Evolutionary conservation across 495 filamentous ascomycete species (phyloP), one percentile per base, ranked within the genome.

Genomic region (Astrocystis sublimbata): DNA sequence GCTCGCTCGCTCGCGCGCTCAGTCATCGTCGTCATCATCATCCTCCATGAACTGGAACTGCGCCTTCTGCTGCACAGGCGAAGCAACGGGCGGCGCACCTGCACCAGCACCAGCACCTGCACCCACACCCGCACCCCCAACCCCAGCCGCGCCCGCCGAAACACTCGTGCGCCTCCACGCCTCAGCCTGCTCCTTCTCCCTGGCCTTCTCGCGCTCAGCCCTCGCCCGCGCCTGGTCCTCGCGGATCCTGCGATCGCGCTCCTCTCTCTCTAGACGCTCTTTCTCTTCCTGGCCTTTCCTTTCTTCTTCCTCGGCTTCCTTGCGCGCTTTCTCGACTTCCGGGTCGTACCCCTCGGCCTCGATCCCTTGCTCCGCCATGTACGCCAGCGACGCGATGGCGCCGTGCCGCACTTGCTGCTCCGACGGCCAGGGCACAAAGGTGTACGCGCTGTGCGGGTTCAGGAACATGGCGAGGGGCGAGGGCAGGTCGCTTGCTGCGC

Each of bases 351-450:
- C 79, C 45, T 73, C 74, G 31, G 81, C 80, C 68, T 89, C 84
- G 59, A 80, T 75, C 1, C 86, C 86, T 38, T 78, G 68, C 64
- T 89, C 85, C 4, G 81, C 35, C 66, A 89, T 75, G 24, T 71
- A 70, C 61, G 88, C 83, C 24, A 87, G 81, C 33, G 75, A 71
- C 4, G 81, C 85, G 53, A 92, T 77, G 6, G 83, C 87, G 35
- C 89, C 89, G 35, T 75, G 71, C 38, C 83, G 80, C 57, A 92
- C 87, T 13, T 79, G 74, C 28, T 84, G 81, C 53, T 89, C 86
- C 9, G 70, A 76, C 8, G 90, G 89, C 89, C 89, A 92, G 2
- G 89, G 89, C 42, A 79, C 73, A 70, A 89, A 92, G 58, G 72
- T 49, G 24, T 79, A 68, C 9, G 73, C 68, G 40, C 77, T 73